phyloP scores from a whole-genome alignment of 1,284 basidiomycete genomes.

The Microbotryum violaceum region DNA sequence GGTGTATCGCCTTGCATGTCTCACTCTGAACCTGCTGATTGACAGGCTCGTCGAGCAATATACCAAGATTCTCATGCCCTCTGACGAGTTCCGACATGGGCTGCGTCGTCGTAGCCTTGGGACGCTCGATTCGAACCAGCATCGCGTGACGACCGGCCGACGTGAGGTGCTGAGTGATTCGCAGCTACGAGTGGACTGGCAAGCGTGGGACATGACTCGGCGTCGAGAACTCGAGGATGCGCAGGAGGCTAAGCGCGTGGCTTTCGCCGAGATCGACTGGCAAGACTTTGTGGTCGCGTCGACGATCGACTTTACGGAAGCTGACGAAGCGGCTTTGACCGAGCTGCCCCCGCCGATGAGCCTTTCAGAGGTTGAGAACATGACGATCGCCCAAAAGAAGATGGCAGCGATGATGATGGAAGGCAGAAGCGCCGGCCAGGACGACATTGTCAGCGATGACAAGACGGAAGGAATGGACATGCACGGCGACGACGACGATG shows the following conservation, averaged over 20 bases:
- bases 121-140: slow-evolving; percentile 39
- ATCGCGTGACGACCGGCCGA: slow-evolving; percentile 48
- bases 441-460: slow-evolving; percentile 60
- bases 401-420: slow-evolving; percentile 99
- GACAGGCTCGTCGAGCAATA: slow-evolving; percentile 81
- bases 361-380: slow-evolving; percentile 86
- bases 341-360: slow-evolving; percentile 93
- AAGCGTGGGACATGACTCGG: slow-evolving; percentile 69
- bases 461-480: slow-evolving; percentile 65
- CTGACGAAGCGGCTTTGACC: slow-evolving; percentile 64
- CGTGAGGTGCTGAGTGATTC: slow-evolving; percentile 73
- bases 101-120: slow-evolving; percentile 44
- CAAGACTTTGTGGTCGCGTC: slow-evolving; percentile 98
- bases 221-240: slow-evolving; percentile 81
- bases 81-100: slow-evolving; percentile 61
- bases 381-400: slow-evolving; percentile 93
- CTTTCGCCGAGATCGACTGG: slow-evolving; percentile 97
- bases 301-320: slow-evolving; percentile 94
- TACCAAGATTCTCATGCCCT: slow-evolving; percentile 78
- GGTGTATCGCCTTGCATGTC: neutral
- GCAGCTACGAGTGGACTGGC: slow-evolving; percentile 77
- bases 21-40: neutral
- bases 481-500: slow-evolving; percentile 61
- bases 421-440: slow-evolving; percentile 56
- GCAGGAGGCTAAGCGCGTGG: slow-evolving; percentile 75